Evolutionary conservation across 176 grass and related monocot genomes (phyloP), one percentile per base, ranked within the genome.

Genomic region (Juncus effusus): DNA sequence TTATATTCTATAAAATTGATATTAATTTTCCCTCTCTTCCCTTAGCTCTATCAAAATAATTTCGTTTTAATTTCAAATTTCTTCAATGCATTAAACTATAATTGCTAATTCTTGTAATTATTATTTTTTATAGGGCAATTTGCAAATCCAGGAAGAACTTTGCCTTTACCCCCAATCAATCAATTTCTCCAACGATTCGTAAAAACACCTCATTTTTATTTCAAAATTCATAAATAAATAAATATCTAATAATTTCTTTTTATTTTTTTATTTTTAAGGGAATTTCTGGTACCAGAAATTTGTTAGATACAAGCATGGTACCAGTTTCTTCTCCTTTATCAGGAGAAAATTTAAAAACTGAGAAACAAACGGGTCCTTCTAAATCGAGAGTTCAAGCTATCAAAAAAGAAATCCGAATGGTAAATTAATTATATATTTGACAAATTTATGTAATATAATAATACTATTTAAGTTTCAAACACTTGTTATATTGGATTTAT

Each of bases 371-470:
- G 1, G 67, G 71, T 14, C 65, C 63, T 13, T 65, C 74, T 54
- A 88, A 91, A 66, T 57, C 51, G 7, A 96, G 72, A 64, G 84
- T 96, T 36, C 79, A 96, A 72, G 92, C 85, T 77, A 81, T 96
- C 62, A 88, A 96, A 60, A 91, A 88, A 61, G 79, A 89, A 47
- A 90, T 90, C 55, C 84, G 82, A 65, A 86, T 89, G 85, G 86
- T 89, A 81, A 53, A 73, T 40, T 40, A 16, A 4, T 1, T 28
- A 1, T 28, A 28, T 28, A 28, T 28, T 28, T 28, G 19, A 28
- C 19, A 28, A 28, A 28, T 28, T 1, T 28, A 28, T 28, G 1
- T 28, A 59, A 13, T 42, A 12, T 51, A 38, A 60, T 19, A 13
- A 10, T 66, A 54, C 2, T 55, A 66, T 59, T 35, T 69, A 40